Evolutionary conservation across 2,329 filamentous ascomycete species (phyloP).

Genomic region (Alternaria triticimaculans): DNA sequence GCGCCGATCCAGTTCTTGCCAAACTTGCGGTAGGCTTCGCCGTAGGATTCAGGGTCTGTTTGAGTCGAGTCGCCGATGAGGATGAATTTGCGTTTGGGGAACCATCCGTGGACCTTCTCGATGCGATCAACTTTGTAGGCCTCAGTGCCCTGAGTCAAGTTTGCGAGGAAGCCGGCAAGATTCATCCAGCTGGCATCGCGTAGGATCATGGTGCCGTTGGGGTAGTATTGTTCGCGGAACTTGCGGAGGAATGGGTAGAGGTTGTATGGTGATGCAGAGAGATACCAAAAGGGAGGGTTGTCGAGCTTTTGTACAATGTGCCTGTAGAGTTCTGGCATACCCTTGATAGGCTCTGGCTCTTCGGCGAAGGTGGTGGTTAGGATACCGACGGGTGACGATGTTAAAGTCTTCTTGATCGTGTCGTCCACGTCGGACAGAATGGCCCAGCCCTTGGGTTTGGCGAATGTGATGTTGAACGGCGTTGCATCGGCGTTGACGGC

Average conservation of each 20-base stretch:
- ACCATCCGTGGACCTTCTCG: slow-evolving; percentile 76
- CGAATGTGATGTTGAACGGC: slow-evolving; percentile 75
- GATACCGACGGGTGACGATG: slow-evolving; percentile 79
- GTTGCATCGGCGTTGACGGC: slow-evolving; percentile 49
- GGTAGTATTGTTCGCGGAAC: slow-evolving; percentile 76
- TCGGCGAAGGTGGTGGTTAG: slow-evolving; percentile 84
- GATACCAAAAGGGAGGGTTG: slow-evolving; percentile 84
- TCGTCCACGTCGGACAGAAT: slow-evolving; percentile 92
- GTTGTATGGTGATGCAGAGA: slow-evolving; percentile 93
- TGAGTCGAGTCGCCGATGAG: slow-evolving; percentile 92
- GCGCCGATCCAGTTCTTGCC: slow-evolving; percentile 78
- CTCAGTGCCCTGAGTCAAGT: slow-evolving; percentile 79
- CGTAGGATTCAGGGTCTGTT: slow-evolving; percentile 89
- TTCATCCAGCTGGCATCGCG: slow-evolving; percentile 89
- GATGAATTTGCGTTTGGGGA: slow-evolving; percentile 80
- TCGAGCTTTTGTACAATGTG: slow-evolving; percentile 64
- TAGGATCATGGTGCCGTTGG: slow-evolving; percentile 79
- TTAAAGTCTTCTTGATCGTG: slow-evolving; percentile 91
- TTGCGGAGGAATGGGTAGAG: slow-evolving; percentile 83
- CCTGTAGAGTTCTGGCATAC: slow-evolving; percentile 85
- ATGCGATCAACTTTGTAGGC: slow-evolving; percentile 86
- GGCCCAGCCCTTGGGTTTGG: slow-evolving; percentile 79
- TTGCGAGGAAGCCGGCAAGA: slow-evolving; percentile 77
- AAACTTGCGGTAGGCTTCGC: slow-evolving; percentile 72
- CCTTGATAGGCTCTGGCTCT: slow-evolving; percentile 70